Percentiles rank a stretch among this genome's conserved stretches.
These are phyloP conservation scores for Naganishia cerealis DNA, from an alignment of 1,284 basidiomycete species.

Conservation along the genomic window DNA sequence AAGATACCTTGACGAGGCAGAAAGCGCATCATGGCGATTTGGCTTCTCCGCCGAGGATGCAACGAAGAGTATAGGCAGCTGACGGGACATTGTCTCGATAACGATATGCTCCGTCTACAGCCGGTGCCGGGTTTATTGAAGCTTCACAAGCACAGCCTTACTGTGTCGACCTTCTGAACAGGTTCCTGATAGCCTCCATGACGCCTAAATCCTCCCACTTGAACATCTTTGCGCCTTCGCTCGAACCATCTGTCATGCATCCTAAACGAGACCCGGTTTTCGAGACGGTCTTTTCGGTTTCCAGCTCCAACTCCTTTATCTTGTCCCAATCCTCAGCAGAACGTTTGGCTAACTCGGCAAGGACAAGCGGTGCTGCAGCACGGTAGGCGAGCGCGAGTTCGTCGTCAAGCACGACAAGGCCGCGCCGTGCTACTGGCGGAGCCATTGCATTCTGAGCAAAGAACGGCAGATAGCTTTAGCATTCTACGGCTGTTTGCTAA, in stretches of 20 bases:
- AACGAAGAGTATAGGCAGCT: neutral
- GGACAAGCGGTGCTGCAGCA: constrained; percentile 53
- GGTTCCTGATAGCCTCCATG: constrained; percentile 29
- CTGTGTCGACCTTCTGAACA: constrained; percentile 8
- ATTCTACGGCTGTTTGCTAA: neutral
- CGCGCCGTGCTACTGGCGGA: constrained; percentile 68
- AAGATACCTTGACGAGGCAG: neutral
- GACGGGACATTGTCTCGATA: neutral
- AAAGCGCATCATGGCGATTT: neutral
- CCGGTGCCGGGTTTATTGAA: constrained; percentile 1
- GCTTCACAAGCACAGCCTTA: neutral
- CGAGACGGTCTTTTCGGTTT: neutral
- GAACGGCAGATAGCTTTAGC: neutral
- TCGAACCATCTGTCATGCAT: constrained; percentile 7
- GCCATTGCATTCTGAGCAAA: constrained; percentile 64
- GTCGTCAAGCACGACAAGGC: constrained; percentile 60
- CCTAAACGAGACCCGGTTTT: constrained; percentile 16
- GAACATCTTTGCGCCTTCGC: constrained; percentile 17
- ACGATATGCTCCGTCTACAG: constrained; percentile 1
- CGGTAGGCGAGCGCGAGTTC: constrained; percentile 65
- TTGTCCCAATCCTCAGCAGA: constrained; percentile 45
- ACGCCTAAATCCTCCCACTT: constrained; percentile 23
- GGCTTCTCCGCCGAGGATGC: neutral
- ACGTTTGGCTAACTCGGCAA: constrained; percentile 36
- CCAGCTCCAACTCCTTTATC: constrained; percentile 35